Conservation (phyloP, 2,329 filamentous ascomycete genomes). For the Herpomyces periplanetae region DNA sequence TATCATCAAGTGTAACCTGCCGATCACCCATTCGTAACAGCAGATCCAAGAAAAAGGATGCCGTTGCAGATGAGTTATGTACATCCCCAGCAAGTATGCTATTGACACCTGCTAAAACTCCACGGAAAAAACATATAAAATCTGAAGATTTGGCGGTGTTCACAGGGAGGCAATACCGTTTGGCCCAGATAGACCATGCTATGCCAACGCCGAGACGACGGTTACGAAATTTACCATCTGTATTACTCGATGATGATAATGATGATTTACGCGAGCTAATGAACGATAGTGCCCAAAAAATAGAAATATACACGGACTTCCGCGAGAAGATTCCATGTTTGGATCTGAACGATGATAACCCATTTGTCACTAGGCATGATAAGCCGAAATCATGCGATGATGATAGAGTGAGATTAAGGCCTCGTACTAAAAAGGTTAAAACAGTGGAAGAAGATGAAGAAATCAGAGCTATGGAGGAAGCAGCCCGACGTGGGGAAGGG, state of each 20-base stretch:
- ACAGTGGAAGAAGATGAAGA: constrained; percentile 16
- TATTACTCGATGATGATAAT: too few species aligned
- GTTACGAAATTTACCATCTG: too few species aligned
- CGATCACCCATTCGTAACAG: too few species aligned
- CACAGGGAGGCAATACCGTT: constrained; percentile 18
- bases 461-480: constrained; percentile 17
- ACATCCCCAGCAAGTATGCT: too few species aligned
- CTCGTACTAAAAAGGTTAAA: constrained; percentile 11
- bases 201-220: constrained; percentile 18
- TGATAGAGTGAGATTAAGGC: constrained; percentile 14
- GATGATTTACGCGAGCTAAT: too few species aligned
- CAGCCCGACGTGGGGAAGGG: constrained; percentile 23
- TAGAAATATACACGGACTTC: constrained; percentile 36
- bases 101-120: constrained; percentile 41
- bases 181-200: constrained; percentile 16
- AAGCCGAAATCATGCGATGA: constrained; percentile 8
- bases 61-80: too few species aligned
- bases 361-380: constrained; percentile 18
- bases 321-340: constrained; percentile 29
- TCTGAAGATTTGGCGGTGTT: constrained; percentile 9
- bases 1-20: too few species aligned
- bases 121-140: constrained; percentile 15
- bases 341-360: constrained; percentile 25
- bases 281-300: constrained; percentile 9
- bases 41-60: too few species aligned